These are phyloP conservation scores for Melampsora larici-populina DNA, from an alignment of 1,284 basidiomycete species.

Conservation along the genomic window DNA sequence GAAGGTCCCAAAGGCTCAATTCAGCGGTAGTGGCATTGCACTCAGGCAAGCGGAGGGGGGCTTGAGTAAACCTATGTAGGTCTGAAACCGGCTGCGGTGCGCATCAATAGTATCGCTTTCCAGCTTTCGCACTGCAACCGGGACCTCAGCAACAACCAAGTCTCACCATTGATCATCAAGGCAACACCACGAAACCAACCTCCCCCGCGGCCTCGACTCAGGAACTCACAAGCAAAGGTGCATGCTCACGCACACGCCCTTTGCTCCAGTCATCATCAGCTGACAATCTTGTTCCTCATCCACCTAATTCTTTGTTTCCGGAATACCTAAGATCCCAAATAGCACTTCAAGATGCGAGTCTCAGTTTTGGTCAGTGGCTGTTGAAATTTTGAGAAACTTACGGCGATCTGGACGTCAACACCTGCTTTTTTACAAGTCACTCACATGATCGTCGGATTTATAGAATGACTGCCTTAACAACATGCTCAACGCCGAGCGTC, in stretches of 20 bases:
- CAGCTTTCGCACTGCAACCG: not conserved
- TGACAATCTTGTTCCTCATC: constrained; percentile 15
- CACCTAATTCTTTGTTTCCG: not conserved
- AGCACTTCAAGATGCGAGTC: constrained; percentile 47
- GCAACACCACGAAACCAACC: not conserved
- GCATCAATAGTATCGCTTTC: not conserved
- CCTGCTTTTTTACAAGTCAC: not conserved
- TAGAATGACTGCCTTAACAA: constrained; percentile 84
- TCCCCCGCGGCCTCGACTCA: not conserved
- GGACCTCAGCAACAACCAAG: not conserved
- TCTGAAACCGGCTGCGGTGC: not conserved
- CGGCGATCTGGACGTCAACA: not conserved
- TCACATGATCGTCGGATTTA: not conserved
- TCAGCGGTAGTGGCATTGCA: too few species aligned
- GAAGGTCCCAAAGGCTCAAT: too few species aligned
- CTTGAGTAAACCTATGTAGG: not conserved
- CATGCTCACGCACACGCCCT: constrained; percentile 44
- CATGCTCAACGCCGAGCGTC: constrained; percentile 96
- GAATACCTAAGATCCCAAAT: constrained; percentile 23
- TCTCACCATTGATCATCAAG: not conserved
- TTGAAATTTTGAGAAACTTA: not conserved
- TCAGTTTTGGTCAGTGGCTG: constrained; percentile 47
- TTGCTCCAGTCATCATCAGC: constrained; percentile 38
- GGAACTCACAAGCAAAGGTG: constrained; percentile 36
- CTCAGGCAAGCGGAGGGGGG: too few species aligned